Percentiles rank a stretch among this genome's conserved stretches.
Evolutionary conservation across 352 stramenopile species (phyloP).

Genomic region (Globisporangium orthogonon): DNA sequence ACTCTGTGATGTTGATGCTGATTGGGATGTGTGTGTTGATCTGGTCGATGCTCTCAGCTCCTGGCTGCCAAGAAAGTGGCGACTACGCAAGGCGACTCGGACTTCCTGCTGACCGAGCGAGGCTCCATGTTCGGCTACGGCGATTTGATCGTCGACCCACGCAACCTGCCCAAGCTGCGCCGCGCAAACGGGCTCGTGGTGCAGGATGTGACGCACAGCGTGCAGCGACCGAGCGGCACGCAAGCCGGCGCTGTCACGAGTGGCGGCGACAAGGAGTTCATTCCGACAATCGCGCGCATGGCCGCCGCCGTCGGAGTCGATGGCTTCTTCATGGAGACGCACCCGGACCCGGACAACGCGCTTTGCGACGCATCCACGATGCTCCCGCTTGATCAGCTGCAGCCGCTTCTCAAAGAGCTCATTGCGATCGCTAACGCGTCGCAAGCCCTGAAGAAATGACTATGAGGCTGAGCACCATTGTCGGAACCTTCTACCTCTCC

Average conservation of each 20-base stretch:
- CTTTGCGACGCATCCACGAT: conserved; percentile 72
- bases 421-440: conserved; percentile 61
- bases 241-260: conserved; percentile 40
- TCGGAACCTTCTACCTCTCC: background rate
- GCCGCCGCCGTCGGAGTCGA: conserved; percentile 81
- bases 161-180: conserved; percentile 73
- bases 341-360: conserved; percentile 53
- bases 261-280: conserved; percentile 71
- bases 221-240: conserved; percentile 56
- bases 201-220: conserved; percentile 85
- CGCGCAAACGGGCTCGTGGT: conserved; percentile 58
- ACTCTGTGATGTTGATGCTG: conserved; percentile 1
- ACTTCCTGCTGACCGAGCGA: conserved; percentile 83
- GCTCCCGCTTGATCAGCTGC: conserved; percentile 61
- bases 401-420: conserved; percentile 64
- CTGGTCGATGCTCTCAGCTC: conserved; percentile 22
- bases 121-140: conserved; percentile 87
- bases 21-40: background rate
- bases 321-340: conserved; percentile 88
- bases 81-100: conserved; percentile 47
- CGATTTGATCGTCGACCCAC: conserved; percentile 80
- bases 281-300: conserved; percentile 81
- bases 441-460: conserved; percentile 19
- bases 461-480: background rate
- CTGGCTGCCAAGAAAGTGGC: conserved; percentile 69